A percentile compares a stretch with the other conserved stretches of the same genome.
phyloP scores from a whole-genome alignment of 116 monocot species.

The Papilionanthe hybrid region DNA sequence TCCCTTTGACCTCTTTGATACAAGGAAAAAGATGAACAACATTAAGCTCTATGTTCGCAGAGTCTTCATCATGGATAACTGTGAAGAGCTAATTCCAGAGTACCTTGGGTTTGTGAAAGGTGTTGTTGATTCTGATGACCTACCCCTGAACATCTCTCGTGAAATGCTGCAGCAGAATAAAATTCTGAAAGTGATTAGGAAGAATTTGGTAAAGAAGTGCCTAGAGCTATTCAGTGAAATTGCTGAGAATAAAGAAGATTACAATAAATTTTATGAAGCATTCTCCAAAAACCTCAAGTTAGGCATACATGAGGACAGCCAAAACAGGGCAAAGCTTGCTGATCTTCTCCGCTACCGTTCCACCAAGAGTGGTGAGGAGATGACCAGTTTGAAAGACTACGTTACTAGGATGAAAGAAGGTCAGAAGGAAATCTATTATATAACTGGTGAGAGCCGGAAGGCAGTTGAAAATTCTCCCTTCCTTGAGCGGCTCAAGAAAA shows the following conservation, averaged over 20 bases:
- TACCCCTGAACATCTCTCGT: conserved; percentile 27
- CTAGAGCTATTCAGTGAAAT: conserved; percentile 25
- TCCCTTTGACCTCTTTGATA: conserved; percentile 25
- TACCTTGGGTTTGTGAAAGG: conserved; percentile 27
- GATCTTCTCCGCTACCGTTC: conserved; percentile 20
- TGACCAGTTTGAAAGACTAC: conserved; percentile 32
- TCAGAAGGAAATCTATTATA: conserved; percentile 32
- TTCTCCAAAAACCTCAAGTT: conserved; percentile 28
- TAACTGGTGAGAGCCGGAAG: conserved; percentile 29
- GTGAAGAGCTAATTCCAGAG: conserved; percentile 31
- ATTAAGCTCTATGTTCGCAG: conserved; percentile 30
- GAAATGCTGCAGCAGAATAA: conserved; percentile 33
- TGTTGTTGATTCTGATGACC: conserved; percentile 28
- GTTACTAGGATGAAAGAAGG: conserved; percentile 31
- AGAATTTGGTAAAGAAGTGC: conserved; percentile 35
- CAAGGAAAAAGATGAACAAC: conserved; percentile 28
- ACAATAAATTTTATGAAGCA: conserved; percentile 23
- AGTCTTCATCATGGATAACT: conserved; percentile 33
- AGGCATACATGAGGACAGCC: conserved; percentile 27
- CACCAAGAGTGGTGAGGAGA: conserved; percentile 26
- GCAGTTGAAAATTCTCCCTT: conserved; percentile 29
- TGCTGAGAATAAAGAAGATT: conserved; percentile 27
- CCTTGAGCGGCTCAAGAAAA: conserved; percentile 25
- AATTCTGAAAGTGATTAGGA: conserved; percentile 31
- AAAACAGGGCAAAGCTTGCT: conserved; percentile 18